Base-by-base conservation (phyloP, 345 rosid genomes). In the Linum tenue region DNA sequence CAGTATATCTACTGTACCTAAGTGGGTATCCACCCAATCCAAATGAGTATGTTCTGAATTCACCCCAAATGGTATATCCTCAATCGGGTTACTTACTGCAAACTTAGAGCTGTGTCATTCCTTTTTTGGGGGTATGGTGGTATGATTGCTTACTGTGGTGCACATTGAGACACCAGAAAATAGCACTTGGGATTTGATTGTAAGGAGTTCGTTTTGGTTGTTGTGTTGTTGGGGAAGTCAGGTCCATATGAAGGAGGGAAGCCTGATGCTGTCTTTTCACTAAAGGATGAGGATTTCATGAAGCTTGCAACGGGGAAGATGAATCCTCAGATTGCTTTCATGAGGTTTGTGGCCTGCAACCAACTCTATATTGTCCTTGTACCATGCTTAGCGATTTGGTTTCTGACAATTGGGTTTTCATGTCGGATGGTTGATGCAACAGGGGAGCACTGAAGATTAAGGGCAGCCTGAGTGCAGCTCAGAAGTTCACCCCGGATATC, bases 391-490 rank as follows among this genome's bases (percentile, higher is more conserved):
- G 22, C 2, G 39, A 3, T 72, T 14, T 17, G 51, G 39, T 42
- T 3, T 14, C 67, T 38, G 4, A 3, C 58, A 39, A 15, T 36
- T 40, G 53, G 22, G 31, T 55, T 38, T 11, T 57, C 43, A 65
- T 62, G 8, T 58, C 48, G 41, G 74, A 51, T 70, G 69, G 60
- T 69, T 73, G 76, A 48, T 48, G 53, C 1, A 48, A 48, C 80
- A 94, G 97, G 84, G 99, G 99, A 35, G 85, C 84, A 0, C 79
- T 94, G 92, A 94, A 94, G 89, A 78, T 94, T 57, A 90, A 86
- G 80, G 99, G 99, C 60, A 94, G 97, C 67, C 81, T 94, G 72
- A 87, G 85, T 67, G 95, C 97, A 0, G 99, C 97, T 0, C 97
- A 88, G 85, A 90, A 94, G 66, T 85, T 94, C 74, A 88, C 99